Base-by-base conservation (phyloP, 2,329 filamentous ascomycete genomes). In the Basipetospora chlamydospora region DNA sequence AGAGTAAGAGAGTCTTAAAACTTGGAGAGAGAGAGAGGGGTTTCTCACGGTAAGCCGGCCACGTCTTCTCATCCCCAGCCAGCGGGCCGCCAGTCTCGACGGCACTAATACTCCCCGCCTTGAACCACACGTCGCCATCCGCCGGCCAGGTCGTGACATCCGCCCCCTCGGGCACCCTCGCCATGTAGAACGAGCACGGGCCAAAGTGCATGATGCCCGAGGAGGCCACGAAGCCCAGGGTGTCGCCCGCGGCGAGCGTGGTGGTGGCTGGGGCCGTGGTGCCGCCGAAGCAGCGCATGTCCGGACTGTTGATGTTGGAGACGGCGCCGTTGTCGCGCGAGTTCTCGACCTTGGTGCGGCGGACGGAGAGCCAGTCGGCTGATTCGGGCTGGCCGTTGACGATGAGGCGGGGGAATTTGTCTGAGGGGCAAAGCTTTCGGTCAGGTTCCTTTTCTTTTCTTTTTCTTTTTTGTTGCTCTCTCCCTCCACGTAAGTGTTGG, bases 141-240 rank as follows among this genome's bases (percentile, higher is more conserved):
- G 20, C 48, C 50, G 11, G 54, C 55, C 26, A 53, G 45, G 46
- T 57, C 54, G 40, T 47, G 26, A 46, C 45, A 13, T 41, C 43
- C 20, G 47, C 47, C 26, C 47, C 47, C 6, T 44, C 40, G 15
- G 54, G 53, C 0, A 55, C 55, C 48, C 54, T 55, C 46, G 48
- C 53, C 45, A 58, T 43, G 47, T 57, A 58, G 31, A 58, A 55
- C 10, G 50, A 44, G 6, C 59, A 47, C 8, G 59, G 57, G 17
- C 57, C 57, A 12, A 55, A 56, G 49, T 59, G 57, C 13, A 49
- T 49, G 23, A 64, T 46, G 17, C 52, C 44, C 16, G 44, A 41
- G 33, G 49, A 49, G 33, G 60, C 51, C 4, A 53, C 51, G 50
- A 64, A 63, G 26, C 59, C 59, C n/a, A 64, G 49, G 21, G 52